Base-by-base conservation (phyloP, 768 basidiomycete species). In the Obba rivulosa region DNA sequence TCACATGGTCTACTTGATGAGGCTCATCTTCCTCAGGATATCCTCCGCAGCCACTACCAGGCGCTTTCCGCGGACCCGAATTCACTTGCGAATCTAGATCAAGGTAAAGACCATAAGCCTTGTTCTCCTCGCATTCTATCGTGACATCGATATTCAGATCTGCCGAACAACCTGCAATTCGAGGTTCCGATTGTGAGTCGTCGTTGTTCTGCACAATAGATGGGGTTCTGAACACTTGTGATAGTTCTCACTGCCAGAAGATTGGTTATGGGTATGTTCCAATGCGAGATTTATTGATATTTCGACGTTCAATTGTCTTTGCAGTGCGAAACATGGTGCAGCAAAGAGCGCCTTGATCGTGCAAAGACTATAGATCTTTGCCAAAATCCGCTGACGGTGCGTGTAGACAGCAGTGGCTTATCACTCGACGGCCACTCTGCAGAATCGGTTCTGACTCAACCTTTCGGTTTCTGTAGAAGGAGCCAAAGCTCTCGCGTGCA, bases 281-380 rank as follows among this genome's bases (percentile, higher is more conserved):
- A n/a, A n/a, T n/a, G 7, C 41, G 22, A 22, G 21, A 8, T 43
- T 23, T 25, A 22, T 20, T n/a, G n/a, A 13, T 20, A 2, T 2
- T 23, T 35, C 4, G 20, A n/a, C 8, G 4, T 36, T 8, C n/a
- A 22, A 10, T 28, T 34, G 43, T 39, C 41, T 39, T 14, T 35
- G 13, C 41, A 92, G 90, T 98, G 95, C 63, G 95, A 98, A 74
- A 98, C 95, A 0, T 98, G 96, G 96, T 99, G 96, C 59, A 89
- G 85, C 73, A 90, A 89, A 63, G 87, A 92, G 57, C 74, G 90
- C 35, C 67, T 92, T 0, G 69, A 89, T 58, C 77, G 81, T 28
- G 86, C 84, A 1, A 91, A 90, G 67, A 91, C 88, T 7, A 95
- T 98, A 52, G 95, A 98, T 62, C 78, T 98, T 4, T 98, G 95